Evolutionary conservation across 495 filamentous ascomycete genomes (phyloP).

Genomic region (Aspergillus funiculosus): DNA sequence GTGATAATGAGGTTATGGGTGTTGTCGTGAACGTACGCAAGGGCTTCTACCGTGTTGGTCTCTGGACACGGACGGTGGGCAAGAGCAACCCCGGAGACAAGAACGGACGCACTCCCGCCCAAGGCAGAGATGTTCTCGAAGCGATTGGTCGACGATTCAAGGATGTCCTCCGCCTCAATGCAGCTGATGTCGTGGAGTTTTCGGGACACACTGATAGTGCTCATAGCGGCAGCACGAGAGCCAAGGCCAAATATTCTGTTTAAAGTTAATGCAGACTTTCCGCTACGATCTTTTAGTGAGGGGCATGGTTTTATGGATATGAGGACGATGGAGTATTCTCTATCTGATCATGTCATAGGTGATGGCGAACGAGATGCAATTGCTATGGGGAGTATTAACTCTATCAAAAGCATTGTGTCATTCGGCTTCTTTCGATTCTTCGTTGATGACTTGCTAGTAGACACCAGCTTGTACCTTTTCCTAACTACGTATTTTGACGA

Average conservation of each 20-base stretch:
- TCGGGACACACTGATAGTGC: slow-evolving; percentile 93
- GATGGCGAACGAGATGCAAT: slow-evolving; percentile 13
- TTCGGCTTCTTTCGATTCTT: slow-evolving; percentile 12
- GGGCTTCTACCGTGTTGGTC: slow-evolving; percentile 91
- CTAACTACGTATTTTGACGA: slow-evolving; percentile 23
- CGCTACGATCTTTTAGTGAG: slow-evolving; percentile 18
- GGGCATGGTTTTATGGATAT: slow-evolving; percentile 13
- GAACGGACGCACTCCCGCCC: slow-evolving; percentile 63
- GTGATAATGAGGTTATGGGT: slow-evolving; percentile 94
- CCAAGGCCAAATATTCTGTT: slow-evolving; percentile 87
- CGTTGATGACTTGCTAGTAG: slow-evolving; percentile 19
- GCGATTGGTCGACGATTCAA: slow-evolving; percentile 86
- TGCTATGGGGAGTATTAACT: slow-evolving; percentile 5
- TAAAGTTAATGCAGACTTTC: slow-evolving; percentile 35
- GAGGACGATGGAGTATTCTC: slow-evolving; percentile 16
- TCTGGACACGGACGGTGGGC: slow-evolving; percentile 89
- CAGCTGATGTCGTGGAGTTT: slow-evolving; percentile 79
- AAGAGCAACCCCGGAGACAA: slow-evolving; percentile 72
- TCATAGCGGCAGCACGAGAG: slow-evolving; percentile 84
- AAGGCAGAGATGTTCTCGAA: slow-evolving; percentile 76
- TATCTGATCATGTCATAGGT: slow-evolving; percentile 17
- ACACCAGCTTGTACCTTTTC: slow-evolving; percentile 20
- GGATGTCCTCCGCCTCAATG: slow-evolving; percentile 71
- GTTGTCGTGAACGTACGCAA: slow-evolving; percentile 98
- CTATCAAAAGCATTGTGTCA: not conserved